These are phyloP conservation scores for Podila epigama DNA, from an alignment of 192 early-diverging fungal species.

Conservation along the genomic window DNA sequence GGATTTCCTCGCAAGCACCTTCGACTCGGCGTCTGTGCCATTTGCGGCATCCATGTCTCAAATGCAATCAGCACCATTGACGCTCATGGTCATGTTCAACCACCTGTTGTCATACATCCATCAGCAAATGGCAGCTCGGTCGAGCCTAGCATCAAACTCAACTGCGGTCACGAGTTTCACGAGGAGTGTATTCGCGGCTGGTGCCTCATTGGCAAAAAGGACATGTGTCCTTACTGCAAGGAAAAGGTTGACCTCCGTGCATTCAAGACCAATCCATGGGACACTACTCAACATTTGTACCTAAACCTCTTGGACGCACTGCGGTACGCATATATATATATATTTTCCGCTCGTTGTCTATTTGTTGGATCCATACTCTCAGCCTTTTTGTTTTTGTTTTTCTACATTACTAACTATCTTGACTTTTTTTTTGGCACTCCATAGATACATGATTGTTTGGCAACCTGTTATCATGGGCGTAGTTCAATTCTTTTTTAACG, in stretches of 20 bases:
- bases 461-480: constrained; percentile 58
- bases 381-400: not conserved
- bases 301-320: constrained; percentile 67
- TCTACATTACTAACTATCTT: not conserved
- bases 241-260: constrained; percentile 69
- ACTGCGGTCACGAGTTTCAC: constrained; percentile 66
- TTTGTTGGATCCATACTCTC: not conserved
- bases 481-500: constrained; percentile 39
- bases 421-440: not conserved
- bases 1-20: constrained; percentile 65
- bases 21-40: constrained; percentile 60
- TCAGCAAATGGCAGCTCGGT: constrained; percentile 31
- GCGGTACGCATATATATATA: constrained; percentile 33
- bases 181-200: constrained; percentile 72
- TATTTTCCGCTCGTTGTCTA: not conserved
- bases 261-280: constrained; percentile 72
- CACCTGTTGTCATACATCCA: constrained; percentile 38
- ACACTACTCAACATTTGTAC: constrained; percentile 69
- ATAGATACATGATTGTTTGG: constrained; percentile 64
- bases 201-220: constrained; percentile 70
- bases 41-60: constrained; percentile 61
- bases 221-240: constrained; percentile 72
- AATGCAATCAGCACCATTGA: constrained; percentile 43
- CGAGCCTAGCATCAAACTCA: constrained; percentile 45
- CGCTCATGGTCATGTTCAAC: constrained; percentile 40